Evolutionary conservation across 306 rosid species (phyloP), one percentile per base, ranked within the genome.

Genomic region (Carpinus fangiana): DNA sequence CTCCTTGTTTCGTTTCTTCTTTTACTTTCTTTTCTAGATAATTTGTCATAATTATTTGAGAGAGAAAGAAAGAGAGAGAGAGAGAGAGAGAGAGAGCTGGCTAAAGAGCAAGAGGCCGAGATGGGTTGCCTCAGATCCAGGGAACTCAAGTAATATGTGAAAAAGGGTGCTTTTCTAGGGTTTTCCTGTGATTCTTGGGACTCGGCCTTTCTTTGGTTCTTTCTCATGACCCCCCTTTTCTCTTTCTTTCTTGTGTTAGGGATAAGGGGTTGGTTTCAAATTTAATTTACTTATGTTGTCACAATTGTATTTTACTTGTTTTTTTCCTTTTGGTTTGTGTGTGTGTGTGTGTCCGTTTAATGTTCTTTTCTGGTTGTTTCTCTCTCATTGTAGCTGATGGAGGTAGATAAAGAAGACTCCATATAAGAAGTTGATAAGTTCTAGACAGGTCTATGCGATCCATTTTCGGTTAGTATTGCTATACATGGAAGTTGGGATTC

Each of bases 111-210:
- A 78, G 89, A 84, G 90, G 90, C 82, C 65, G 78, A 77, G 87
- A 82, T 85, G 87, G 61, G 80, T 94, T 94, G 92, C 98, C 97
- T 88, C 87, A 89, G 98, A 90, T 94, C 96, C 93, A 87, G 97
- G 97, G 82, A 92, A 92, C 85, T 85, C 88, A 52, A 73, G 55
- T 51, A 51, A 59, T 86, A 55, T 71, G 85, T 82, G 83, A 21
- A 73, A 87, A 86, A 85, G 73, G 91, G 77, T 82, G 34, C 79
- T 62, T 87, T 87, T 82, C 60, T 84, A 74, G 88, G 86, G 89
- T 79, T 89, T 92, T 83, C 97, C 79, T 92, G 94, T 94, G 97
- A 94, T 87, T 90, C 90, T 82, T 82, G 90, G 83, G 91, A 82
- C 87, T 78, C 73, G 79, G 68, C 81, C 87, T 90, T 86, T 87